Base-by-base conservation (phyloP, 352 stramenopile species). In the Phytophthora pseudosyringae region DNA sequence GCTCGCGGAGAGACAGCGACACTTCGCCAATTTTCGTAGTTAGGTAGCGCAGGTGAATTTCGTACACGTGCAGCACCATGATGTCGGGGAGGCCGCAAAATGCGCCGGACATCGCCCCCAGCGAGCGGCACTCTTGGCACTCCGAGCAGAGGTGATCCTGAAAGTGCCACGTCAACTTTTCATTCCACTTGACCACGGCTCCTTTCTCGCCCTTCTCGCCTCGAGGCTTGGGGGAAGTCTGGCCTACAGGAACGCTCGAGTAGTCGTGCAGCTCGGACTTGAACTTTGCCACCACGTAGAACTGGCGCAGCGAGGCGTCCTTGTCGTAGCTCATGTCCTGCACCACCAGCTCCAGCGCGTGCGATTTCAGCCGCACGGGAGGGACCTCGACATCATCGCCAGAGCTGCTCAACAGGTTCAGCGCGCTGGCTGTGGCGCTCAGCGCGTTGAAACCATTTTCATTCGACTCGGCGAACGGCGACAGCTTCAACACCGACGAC, bases 231-330 rank as follows among this genome's bases (percentile, higher is more conserved):
- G 87, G 82, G 11, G 77, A 78, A 4, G 84, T 92, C 60, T 95
- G 87, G 0, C 85, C 85, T 21, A 95, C 87, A 3, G 87, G 84
- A 13, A 91, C 75, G 28, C 72, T 65, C 21, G 83, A 86, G 41
- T 91, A 86, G 58, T 92, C 82, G 44, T 95, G 87, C 25, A 92
- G 64, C 51, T 93, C 84, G 38, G 87, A 93, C 53, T 93, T 90
- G 58, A 92, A 95, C 68, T 93, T 93, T 66, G 86, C 73, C 25
- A 95, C 87, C 13, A 91, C 73, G 76, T 93, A 95, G 58, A 93
- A 93, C 59, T 93, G 85, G 15, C 87, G 87, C 54, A 93, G 47
- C 18, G 83, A 76, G 8, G 81, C 76, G 38, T 95, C 87, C 47
- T 90, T 93, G 39, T 76, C 62, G 52, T 93, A 90, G 16, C 76